Evolutionary conservation across 2,329 filamentous ascomycete genomes (phyloP), one percentile per base, ranked within the genome.

Genomic region (Alternaria atra): DNA sequence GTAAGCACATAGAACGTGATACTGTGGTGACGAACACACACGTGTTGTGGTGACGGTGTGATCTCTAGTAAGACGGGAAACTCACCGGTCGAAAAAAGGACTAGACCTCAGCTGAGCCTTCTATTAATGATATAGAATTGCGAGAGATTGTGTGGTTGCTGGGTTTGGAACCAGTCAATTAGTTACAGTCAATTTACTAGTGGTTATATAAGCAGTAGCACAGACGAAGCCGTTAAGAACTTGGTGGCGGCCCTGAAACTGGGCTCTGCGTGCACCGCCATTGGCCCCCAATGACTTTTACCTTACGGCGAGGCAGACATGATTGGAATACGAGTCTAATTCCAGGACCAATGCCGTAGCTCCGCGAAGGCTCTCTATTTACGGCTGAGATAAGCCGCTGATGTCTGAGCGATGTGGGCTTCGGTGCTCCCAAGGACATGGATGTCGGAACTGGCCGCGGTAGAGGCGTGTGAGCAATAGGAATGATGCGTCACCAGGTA

Each of bases 251-350:
- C 48, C 50, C 32, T 50, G 32, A 42, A 55, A 54, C 25, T 54
- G 35, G 43, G 52, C 52, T 39, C 47, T 25, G 53, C 47, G 25
- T 53, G 46, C 52, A 60, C 56, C 46, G 60, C 48, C 60, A 55
- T 56, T 48, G 57, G 57, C 57, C 57, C 57, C 57, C 46, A 23
- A 47, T 30, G 43, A 37, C 27, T 10, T 51, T 34, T 20, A 35
- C 40, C 56, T 40, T 60, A 63, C 52, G 60, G 51, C 60, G 53
- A 63, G 60, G 60, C 60, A 63, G 60, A 63, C 60, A 60, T 55
- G 60, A 52, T 52, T 55, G 52, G 34, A 35, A 60, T 50, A 50
- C 56, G 56, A 52, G 30, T 39, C 20, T 35, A 15, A 51, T 37
- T 37, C 53, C 35, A 34, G 34, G 20, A 47, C n/a, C 35, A 47